Conservation (phyloP, 768 basidiomycete genomes). For the Lepiota brunneoincarnata region DNA sequence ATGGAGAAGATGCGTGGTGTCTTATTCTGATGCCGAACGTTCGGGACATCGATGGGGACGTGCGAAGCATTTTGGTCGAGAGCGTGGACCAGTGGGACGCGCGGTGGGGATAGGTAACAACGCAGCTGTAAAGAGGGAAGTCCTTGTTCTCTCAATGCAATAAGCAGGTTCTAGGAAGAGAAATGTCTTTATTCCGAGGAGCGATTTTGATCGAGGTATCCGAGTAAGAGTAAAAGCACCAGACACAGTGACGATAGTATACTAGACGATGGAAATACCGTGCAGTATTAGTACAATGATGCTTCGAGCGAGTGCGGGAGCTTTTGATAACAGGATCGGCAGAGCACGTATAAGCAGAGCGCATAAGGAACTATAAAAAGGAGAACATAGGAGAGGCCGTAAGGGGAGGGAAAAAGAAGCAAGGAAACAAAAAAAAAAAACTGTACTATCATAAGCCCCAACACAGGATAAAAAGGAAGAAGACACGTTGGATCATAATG, state of each 20-base stretch:
- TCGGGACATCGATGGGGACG: not conserved
- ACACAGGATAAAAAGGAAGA: conserved; percentile 1
- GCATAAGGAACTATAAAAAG: conserved; percentile 6
- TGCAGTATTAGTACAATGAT: conserved; percentile 7
- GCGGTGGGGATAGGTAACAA: conserved; percentile 34
- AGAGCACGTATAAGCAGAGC: conserved; percentile 5
- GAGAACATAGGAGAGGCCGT: not conserved
- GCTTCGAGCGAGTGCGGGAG: conserved; percentile 14
- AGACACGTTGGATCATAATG: not conserved
- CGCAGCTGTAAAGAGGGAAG: not conserved
- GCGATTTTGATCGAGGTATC: not conserved
- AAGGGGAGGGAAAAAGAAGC: conserved; percentile 7
- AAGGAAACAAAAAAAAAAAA: not conserved
- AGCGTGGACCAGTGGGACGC: conserved; percentile 37
- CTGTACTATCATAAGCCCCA: conserved; percentile 5
- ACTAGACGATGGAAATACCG: not conserved
- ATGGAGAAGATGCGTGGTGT: conserved; percentile 55
- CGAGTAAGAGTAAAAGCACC: conserved; percentile 7
- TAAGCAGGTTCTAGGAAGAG: not conserved
- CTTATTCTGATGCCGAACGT: conserved; percentile 32
- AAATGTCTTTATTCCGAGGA: no score
- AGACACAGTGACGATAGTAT: conserved; percentile 8
- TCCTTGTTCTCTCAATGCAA: not conserved
- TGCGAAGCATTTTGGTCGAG: conserved; percentile 44
- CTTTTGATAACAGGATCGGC: conserved; percentile 5